Evolutionary conservation across 83 land plant species (phyloP).

Genomic region (Diphasiastrum complanatum): DNA sequence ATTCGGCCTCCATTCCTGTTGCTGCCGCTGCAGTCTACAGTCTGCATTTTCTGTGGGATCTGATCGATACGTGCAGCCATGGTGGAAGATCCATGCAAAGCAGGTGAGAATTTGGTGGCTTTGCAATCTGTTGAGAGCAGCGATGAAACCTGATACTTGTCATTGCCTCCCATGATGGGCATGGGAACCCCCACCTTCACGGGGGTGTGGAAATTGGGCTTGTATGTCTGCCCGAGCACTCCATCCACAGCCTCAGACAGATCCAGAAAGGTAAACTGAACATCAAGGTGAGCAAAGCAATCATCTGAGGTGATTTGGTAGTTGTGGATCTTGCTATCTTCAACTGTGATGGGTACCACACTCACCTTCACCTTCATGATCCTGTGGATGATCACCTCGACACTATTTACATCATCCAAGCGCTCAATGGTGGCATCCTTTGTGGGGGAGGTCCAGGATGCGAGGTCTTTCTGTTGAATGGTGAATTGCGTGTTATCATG

Average conservation of each 20-base stretch:
- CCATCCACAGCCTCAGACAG: constrained; percentile 19
- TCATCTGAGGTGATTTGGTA: constrained; percentile 27
- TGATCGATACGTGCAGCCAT: too few species aligned
- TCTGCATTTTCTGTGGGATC: too few species aligned
- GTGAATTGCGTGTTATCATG: constrained; percentile 15
- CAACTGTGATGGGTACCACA: constrained; percentile 29
- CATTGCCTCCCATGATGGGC: constrained; percentile 1
- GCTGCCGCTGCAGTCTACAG: too few species aligned
- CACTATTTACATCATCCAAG: constrained; percentile 15
- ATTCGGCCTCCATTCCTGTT: too few species aligned
- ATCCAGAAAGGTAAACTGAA: constrained; percentile 28
- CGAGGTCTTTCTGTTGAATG: constrained; percentile 1
- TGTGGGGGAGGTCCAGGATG: constrained; percentile 13
- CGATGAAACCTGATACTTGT: not conserved
- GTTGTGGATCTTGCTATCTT: constrained; percentile 23
- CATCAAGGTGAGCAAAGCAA: constrained; percentile 31
- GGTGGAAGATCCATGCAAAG: too few species aligned
- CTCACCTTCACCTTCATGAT: not conserved
- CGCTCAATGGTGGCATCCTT: constrained; percentile 19
- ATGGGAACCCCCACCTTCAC: not conserved
- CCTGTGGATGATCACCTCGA: constrained; percentile 1
- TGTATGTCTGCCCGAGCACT: not conserved
- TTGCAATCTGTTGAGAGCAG: not conserved
- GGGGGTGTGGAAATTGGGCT: not conserved
- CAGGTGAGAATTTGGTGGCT: too few species aligned